Percentiles rank a stretch among this genome's conserved stretches.
Conservation (phyloP, 345 rosid genomes). For the Salix udensis region DNA sequence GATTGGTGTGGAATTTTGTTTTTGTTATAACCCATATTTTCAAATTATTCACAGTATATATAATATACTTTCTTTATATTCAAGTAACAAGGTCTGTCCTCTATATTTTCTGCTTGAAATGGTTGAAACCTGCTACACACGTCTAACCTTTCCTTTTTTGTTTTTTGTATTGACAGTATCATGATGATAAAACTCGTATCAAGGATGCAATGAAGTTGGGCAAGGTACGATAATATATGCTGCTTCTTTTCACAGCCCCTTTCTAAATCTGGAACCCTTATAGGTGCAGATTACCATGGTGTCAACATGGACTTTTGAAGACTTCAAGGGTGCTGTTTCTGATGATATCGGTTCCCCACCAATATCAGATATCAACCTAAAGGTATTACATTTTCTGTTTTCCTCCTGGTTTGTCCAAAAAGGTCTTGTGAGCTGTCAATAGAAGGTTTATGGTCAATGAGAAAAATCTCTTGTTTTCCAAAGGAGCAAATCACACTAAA, state of each 20-base stretch:
- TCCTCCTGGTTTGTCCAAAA: too few species aligned
- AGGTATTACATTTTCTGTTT: slow-evolving; percentile 43
- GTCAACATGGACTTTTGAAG: slow-evolving; percentile 67
- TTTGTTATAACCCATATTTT: background rate
- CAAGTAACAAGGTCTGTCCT: background rate
- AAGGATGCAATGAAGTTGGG: slow-evolving; percentile 76
- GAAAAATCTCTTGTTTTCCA: too few species aligned
- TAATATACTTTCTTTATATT: background rate
- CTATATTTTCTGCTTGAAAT: background rate
- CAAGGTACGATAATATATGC: slow-evolving; percentile 44
- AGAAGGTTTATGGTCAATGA: too few species aligned
- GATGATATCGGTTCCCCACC: slow-evolving; percentile 46
- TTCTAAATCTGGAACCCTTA: slow-evolving; percentile 13
- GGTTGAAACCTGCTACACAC: background rate
- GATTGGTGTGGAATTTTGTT: background rate
- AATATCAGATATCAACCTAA: slow-evolving; percentile 70
- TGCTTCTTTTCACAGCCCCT: background rate
- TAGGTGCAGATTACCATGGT: slow-evolving; percentile 48
- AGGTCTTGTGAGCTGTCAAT: too few species aligned
- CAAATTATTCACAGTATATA: background rate
- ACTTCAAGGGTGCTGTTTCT: slow-evolving; percentile 58
- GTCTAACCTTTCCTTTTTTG: background rate
- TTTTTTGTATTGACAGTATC: slow-evolving; percentile 48
- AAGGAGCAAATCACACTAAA: too few species aligned
- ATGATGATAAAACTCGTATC: slow-evolving; percentile 67